Base-by-base conservation (phyloP, 345 rosid species). In the Camelina neglecta region DNA sequence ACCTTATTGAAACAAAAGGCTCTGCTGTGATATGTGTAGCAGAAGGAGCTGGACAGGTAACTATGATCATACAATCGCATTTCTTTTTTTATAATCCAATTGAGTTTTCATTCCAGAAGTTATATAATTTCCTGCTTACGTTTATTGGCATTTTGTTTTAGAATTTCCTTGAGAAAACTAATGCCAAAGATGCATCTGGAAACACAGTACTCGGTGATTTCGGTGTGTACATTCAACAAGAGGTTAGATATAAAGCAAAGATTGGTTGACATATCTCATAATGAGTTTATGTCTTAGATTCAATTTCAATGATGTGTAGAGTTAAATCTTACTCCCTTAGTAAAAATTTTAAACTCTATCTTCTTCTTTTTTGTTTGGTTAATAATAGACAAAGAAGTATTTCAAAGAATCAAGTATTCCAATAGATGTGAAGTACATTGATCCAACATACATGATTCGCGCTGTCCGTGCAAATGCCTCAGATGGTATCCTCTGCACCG, bases 21-120 rank as follows among this genome's bases (percentile, higher is more conserved):
- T 96, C 97, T 0, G 98, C 96, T 80, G 99, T 96, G 50, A 82
- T 96, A 77, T 96, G 97, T 85, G 90, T 91, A 57, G 99, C 98
- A 36, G 99, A 96, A 87, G 98, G 99, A 84, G 98, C 99, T 73
- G 99, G 99, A 36, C 99, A 93, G 96, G 98, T 96, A 60, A 55
- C 8, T 45, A 3, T 15, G 38, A 71, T 1, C 12, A 44, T 31
- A 4, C 42, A 49, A 9, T 9, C 12, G 10, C 18, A 8, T 7
- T 38, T 36, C 1, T 8, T 38, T 8, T 38, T 36, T 36, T 8
- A 1, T 38, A 7, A 36, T 8, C 39, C 39, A 36, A 8, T 7
- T 7, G 39, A 36, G 0, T 8, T 45, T 24, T 24, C 26, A 24
- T 24, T 24, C 26, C 26, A 24, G 3, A 24, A 24, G 26, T 24